Conservation (phyloP, 2,329 filamentous ascomycete genomes). For the Colletotrichum tropicale region DNA sequence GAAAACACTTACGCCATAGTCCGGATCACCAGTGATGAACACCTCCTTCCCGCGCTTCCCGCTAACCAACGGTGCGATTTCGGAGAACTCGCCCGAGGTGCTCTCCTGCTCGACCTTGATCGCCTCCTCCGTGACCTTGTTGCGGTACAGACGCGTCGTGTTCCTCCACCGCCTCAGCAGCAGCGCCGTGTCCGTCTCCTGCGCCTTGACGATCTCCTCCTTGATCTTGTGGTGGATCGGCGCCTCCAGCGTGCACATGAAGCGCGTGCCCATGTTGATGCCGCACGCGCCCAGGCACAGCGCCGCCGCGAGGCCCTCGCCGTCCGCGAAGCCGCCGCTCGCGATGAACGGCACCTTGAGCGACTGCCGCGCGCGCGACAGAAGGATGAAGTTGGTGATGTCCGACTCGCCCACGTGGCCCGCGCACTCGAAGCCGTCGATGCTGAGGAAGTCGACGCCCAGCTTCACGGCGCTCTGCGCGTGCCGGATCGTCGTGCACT, state of each 20-base stretch:
- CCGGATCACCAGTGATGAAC: conserved; percentile 88
- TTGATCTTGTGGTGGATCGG: conserved; percentile 95
- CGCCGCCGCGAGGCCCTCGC: conserved; percentile 89
- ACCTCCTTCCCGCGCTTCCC: conserved; percentile 91
- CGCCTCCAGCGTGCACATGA: conserved; percentile 94
- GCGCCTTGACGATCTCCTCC: conserved; percentile 83
- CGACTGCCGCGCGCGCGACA: conserved; percentile 82
- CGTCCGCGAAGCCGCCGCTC: conserved; percentile 93
- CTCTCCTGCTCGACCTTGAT: conserved; percentile 84
- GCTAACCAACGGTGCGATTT: conserved; percentile 86
- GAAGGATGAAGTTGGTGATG: conserved; percentile 88
- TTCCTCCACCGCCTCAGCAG: conserved; percentile 92
- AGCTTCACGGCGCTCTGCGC: conserved; percentile 91
- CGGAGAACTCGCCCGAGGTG: conserved; percentile 83
- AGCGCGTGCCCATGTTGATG: conserved; percentile 98
- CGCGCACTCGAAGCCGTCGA: conserved; percentile 97
- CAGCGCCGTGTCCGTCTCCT: conserved; percentile 90
- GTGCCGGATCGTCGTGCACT: conserved; percentile 96
- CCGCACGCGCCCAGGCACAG: conserved; percentile 89
- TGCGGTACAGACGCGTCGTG: conserved; percentile 85
- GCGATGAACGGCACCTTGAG: conserved; percentile 92
- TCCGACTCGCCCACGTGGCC: conserved; percentile 87
- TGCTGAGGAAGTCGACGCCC: conserved; percentile 94
- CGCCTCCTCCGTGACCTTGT: conserved; percentile 84
- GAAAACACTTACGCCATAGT: conserved; percentile 75